These are phyloP conservation scores for Hypoxylon sp. DNA, from an alignment of 2,329 filamentous ascomycete genomes.

Conservation along the genomic window DNA sequence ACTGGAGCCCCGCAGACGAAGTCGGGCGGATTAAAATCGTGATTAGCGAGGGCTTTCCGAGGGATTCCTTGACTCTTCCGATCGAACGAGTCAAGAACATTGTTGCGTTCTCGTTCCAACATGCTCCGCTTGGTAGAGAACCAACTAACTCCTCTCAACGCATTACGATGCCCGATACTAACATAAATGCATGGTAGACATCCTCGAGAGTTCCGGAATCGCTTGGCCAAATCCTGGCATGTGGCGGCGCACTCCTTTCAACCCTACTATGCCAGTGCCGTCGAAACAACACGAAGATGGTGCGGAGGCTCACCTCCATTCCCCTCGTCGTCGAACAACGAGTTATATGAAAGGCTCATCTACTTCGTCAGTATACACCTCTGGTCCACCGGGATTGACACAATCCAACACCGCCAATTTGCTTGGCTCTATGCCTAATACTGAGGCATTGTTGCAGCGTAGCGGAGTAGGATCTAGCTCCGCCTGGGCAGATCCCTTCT, in stretches of 20 bases:
- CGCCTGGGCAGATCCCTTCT: slow-evolving; percentile 49
- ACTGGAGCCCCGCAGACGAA: slow-evolving; percentile 80
- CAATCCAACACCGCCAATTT: slow-evolving; percentile 44
- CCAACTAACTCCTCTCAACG: background rate
- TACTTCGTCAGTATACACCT: slow-evolving; percentile 38
- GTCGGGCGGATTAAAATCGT: slow-evolving; percentile 82
- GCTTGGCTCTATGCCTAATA: slow-evolving; percentile 51
- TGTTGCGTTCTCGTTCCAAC: slow-evolving; percentile 86
- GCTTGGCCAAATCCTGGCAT: slow-evolving; percentile 84
- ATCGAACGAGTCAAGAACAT: slow-evolving; percentile 80
- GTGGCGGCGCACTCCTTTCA: slow-evolving; percentile 69
- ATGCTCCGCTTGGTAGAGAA: slow-evolving; percentile 79
- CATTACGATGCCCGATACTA: slow-evolving; percentile 38
- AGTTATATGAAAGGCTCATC: slow-evolving; percentile 42
- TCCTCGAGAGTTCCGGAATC: slow-evolving; percentile 80
- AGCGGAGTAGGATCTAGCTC: slow-evolving; percentile 37
- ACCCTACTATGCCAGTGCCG: slow-evolving; percentile 60
- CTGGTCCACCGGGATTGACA: slow-evolving; percentile 40
- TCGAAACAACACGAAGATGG: slow-evolving; percentile 61
- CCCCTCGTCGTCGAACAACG: slow-evolving; percentile 63
- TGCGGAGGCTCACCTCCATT: slow-evolving; percentile 73
- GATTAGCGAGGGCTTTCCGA: slow-evolving; percentile 79
- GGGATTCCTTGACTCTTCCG: slow-evolving; percentile 65
- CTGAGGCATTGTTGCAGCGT: slow-evolving; percentile 51
- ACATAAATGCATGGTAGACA: slow-evolving; percentile 63